Evolutionary conservation across 1,284 basidiomycete genomes (phyloP).

Genomic region (Termitomyces sp.): DNA sequence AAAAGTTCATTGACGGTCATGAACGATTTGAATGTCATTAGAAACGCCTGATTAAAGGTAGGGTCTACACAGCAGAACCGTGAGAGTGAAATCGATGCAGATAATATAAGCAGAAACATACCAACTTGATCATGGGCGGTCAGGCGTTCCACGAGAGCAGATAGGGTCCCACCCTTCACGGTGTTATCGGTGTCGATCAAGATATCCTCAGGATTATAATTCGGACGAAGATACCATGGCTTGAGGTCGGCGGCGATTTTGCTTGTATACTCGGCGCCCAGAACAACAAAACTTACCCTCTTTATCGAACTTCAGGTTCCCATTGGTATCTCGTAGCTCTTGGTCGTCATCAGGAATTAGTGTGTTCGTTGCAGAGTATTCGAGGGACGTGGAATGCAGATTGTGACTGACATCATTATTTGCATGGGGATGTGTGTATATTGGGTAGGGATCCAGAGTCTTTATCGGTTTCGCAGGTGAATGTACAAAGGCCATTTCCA

Average conservation of each 20-base stretch:
- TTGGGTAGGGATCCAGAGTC: constrained; percentile 1
- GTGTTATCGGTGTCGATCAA: constrained; percentile 78
- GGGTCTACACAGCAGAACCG: constrained; percentile 46
- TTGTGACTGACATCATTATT: constrained; percentile 13
- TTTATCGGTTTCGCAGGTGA: constrained; percentile 14
- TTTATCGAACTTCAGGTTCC: constrained; percentile 31
- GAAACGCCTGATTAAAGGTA: constrained; percentile 86
- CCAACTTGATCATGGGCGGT: constrained; percentile 86
- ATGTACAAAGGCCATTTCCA: constrained; percentile 49
- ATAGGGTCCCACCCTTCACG: constrained; percentile 84
- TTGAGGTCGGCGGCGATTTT: constrained; percentile 51
- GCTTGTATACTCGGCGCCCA: constrained; percentile 66
- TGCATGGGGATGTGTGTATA: constrained; percentile 8
- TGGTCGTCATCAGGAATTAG: constrained; percentile 13
- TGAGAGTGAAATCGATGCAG: not conserved
- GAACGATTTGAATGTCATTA: constrained; percentile 97
- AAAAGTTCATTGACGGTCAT: constrained; percentile 84
- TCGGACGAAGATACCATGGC: constrained; percentile 84
- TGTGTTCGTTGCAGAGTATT: constrained; percentile 11
- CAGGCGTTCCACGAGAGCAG: constrained; percentile 82
- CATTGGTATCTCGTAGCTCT: constrained; percentile 18
- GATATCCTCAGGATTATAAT: constrained; percentile 78
- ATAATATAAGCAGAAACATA: constrained; percentile 31
- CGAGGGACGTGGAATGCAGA: constrained; percentile 1
- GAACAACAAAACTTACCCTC: constrained; percentile 28